Evolutionary conservation across 225 moss, liverwort and hornwort species (phyloP).

Genomic region (Climacium dendroides): DNA sequence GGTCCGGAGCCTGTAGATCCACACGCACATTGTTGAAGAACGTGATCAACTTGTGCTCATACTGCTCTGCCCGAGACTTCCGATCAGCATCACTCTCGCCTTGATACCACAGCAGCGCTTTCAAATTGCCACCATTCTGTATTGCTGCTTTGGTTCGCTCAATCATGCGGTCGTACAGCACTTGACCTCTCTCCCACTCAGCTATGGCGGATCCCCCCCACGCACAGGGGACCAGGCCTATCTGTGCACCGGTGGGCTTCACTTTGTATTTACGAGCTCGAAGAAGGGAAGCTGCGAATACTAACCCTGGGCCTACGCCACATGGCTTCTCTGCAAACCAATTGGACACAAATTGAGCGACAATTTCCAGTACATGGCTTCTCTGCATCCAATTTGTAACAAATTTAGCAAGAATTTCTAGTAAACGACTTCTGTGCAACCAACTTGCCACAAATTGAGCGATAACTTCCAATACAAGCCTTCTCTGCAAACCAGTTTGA

Average conservation of each 20-base stretch:
- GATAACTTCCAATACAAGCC: too few relatives aligned
- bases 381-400: background rate
- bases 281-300: conserved; percentile 52
- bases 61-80: conserved; percentile 15
- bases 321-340: conserved; percentile 35
- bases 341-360: background rate
- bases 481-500: background rate
- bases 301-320: conserved; percentile 67
- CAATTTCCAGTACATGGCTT: background rate
- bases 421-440: conserved; percentile 17
- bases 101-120: conserved; percentile 68
- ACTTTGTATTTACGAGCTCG: conserved; percentile 18
- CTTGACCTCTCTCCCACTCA: conserved; percentile 43
- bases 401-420: background rate
- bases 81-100: conserved; percentile 45
- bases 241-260: conserved; percentile 1
- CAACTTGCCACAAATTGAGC: too few relatives aligned
- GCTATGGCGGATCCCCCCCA: conserved; percentile 30
- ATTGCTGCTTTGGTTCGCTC: conserved; percentile 32
- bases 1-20: conserved; percentile 30
- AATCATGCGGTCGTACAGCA: conserved; percentile 47
- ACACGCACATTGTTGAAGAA: conserved; percentile 42
- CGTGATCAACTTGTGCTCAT: conserved; percentile 18
- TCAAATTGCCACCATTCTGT: conserved; percentile 13
- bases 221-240: conserved; percentile 75